Evolutionary conservation across 805 yeast species (phyloP).

Genomic region (Ogataea trehaloabstinens): DNA sequence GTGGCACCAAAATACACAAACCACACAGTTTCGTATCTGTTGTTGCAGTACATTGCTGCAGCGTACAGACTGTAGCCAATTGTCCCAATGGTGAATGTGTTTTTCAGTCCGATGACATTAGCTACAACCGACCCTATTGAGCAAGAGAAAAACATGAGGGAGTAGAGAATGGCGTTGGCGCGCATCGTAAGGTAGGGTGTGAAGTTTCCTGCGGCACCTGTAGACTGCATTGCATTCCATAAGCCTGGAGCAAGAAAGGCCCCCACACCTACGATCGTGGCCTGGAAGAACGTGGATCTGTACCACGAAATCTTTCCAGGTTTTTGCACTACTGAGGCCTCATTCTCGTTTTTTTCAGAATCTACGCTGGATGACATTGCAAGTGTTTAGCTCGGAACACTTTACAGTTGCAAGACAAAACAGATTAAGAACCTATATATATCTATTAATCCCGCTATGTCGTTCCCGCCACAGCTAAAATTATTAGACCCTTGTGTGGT

Average conservation of each 20-base stretch:
- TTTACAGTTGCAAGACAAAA: too few relatives aligned
- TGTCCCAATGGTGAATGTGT: constrained; percentile 16
- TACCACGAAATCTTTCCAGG: too few relatives aligned
- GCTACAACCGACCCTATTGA: constrained; percentile 19
- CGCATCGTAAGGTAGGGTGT: constrained; percentile 3
- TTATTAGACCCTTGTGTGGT: too few relatives aligned
- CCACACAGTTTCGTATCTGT: constrained; percentile 24
- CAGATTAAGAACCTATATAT: too few relatives aligned
- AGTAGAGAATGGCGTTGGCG: constrained; percentile 5
- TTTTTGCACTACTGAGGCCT: too few relatives aligned
- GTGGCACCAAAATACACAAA: constrained; percentile 25
- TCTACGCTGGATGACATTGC: too few relatives aligned
- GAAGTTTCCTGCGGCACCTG: constrained; percentile 4
- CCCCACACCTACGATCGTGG: not conserved
- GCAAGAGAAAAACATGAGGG: constrained; percentile 20
- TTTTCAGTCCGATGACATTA: constrained; percentile 20
- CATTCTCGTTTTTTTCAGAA: too few relatives aligned
- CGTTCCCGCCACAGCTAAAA: too few relatives aligned
- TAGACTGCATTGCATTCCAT: constrained; percentile 1
- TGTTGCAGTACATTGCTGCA: constrained; percentile 27
- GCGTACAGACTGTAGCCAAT: constrained; percentile 21
- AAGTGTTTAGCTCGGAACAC: too few relatives aligned
- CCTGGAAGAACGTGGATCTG: too few relatives aligned
- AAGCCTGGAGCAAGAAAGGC: constrained; percentile 1
- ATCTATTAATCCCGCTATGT: too few relatives aligned